Evolutionary conservation across 306 rosid species (phyloP).

Genomic region (Argentina anserina): DNA sequence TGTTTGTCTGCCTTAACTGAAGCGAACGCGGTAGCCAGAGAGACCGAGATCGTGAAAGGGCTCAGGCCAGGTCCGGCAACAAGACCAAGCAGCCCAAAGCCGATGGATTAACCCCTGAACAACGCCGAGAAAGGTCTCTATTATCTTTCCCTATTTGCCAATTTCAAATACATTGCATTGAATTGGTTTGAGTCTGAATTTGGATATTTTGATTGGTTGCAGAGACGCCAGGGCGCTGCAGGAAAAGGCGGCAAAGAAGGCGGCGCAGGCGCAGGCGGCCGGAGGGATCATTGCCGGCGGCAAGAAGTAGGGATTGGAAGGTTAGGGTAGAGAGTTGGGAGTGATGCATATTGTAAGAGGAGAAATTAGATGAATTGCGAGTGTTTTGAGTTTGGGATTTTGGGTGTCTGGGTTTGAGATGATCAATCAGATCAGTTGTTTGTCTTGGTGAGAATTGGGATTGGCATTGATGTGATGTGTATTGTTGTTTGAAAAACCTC

Average conservation of each 20-base stretch:
- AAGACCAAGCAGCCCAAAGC: conserved; percentile 32
- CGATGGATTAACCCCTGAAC: conserved; percentile 80
- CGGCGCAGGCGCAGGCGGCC: conserved; percentile 31
- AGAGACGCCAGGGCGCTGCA: conserved; percentile 77
- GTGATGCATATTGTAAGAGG: conserved; percentile 1
- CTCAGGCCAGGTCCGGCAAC: conserved; percentile 45
- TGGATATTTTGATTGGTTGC: background rate
- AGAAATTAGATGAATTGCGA: conserved; percentile 13
- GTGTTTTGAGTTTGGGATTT: conserved; percentile 1
- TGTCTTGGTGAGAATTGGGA: conserved; percentile 4
- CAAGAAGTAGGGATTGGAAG: conserved; percentile 29
- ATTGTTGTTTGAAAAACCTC: background rate
- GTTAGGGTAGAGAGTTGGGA: conserved; percentile 10
- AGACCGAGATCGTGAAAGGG: conserved; percentile 68
- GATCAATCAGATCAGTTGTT: background rate
- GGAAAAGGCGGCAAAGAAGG: conserved; percentile 63
- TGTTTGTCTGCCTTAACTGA: conserved; percentile 47
- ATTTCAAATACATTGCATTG: background rate
- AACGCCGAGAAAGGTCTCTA: conserved; percentile 75
- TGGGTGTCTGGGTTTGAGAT: background rate
- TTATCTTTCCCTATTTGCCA: background rate
- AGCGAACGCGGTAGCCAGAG: conserved; percentile 80
- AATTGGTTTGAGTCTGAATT: background rate
- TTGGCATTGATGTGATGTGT: conserved; percentile 1
- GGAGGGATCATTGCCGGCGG: conserved; percentile 36